Evolutionary conservation across 352 stramenopile species (phyloP).

Genomic region (Pythium diclinum): DNA sequence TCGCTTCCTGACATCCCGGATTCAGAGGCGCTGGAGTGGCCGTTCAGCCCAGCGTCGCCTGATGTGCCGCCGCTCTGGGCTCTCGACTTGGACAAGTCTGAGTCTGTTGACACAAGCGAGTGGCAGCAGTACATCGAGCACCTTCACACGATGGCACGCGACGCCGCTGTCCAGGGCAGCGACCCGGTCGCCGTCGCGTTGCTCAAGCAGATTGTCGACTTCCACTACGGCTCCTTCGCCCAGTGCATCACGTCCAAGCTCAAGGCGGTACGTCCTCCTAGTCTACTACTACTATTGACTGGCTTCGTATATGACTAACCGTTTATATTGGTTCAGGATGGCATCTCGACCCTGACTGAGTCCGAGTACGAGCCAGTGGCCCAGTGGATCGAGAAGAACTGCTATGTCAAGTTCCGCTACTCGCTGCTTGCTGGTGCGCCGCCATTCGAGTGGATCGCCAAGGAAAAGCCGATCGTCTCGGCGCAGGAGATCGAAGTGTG

Average conservation of each 20-base stretch:
- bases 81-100: constrained; percentile 9
- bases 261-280: not conserved
- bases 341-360: not conserved
- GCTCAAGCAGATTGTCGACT: constrained; percentile 7
- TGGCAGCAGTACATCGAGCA: constrained; percentile 12
- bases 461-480: constrained; percentile 18
- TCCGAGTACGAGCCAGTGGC: not conserved
- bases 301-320: too few species aligned
- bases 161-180: not conserved
- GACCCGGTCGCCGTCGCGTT: constrained; percentile 6
- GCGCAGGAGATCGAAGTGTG: constrained; percentile 27
- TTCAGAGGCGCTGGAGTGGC: not conserved
- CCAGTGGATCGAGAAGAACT: constrained; percentile 28
- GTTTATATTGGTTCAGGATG: not conserved
- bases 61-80: constrained; percentile 13
- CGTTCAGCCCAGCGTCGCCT: constrained; percentile 3
- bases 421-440: constrained; percentile 36
- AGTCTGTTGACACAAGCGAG: not conserved
- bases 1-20: not conserved
- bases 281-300: too few species aligned
- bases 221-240: constrained; percentile 12
- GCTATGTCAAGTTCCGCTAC: constrained; percentile 55
- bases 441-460: constrained; percentile 41
- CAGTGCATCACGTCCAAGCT: constrained; percentile 4
- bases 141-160: not conserved